Evolutionary conservation across 225 moss, liverwort and hornwort genomes (phyloP), one percentile per base, ranked within the genome.

Genomic region (Ulota crispa): DNA sequence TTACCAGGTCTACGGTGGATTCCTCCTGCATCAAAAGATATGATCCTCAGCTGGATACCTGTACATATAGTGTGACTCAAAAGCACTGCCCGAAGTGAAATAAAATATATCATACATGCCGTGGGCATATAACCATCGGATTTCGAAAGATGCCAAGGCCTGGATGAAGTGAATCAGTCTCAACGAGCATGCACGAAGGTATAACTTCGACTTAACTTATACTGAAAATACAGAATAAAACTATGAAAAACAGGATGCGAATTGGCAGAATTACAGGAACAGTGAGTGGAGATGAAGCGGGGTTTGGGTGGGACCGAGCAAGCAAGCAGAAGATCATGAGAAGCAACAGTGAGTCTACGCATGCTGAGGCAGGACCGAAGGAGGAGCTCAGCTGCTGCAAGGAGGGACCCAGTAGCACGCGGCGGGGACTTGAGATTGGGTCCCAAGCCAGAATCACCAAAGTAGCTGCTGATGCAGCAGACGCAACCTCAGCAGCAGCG

Each of bases 271-370:
- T 60, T 60, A 41, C 75, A 42, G 60, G 76, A 62, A 47, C 30
- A 50, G 64, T 16, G 47, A 36, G n/a, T n/a, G n/a, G n/a, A n/a
- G n/a, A n/a, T n/a, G n/a, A n/a, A n/a, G n/a, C n/a, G n/a, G n/a
- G n/a, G n/a, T n/a, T n/a, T n/a, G 47, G 70, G 79, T 79, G 79
- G 79, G 68, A 28, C 56, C 43, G 47, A 32, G 43, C 56, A 16
- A 73, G 69, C 20, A 15, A 57, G 13, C 11, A 43, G 43, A 43
- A 80, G 50, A 62, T 80, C 80, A 72, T 80, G 80, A 72, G 37
- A 8, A 10, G 64, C 53, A 37, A 61, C 80, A 80, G 72, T 72
- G 39, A 39, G 63, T 80, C 64, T 27, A 63, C 63, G 72, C 72
- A 80, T 80, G 63, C 71, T 10, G 4, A 32, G 3, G 70, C 28